A percentile compares a stretch with the other conserved stretches of the same genome.
Conservation (phyloP, 257 asterid genomes). For the Cynanchum wilfordii region DNA sequence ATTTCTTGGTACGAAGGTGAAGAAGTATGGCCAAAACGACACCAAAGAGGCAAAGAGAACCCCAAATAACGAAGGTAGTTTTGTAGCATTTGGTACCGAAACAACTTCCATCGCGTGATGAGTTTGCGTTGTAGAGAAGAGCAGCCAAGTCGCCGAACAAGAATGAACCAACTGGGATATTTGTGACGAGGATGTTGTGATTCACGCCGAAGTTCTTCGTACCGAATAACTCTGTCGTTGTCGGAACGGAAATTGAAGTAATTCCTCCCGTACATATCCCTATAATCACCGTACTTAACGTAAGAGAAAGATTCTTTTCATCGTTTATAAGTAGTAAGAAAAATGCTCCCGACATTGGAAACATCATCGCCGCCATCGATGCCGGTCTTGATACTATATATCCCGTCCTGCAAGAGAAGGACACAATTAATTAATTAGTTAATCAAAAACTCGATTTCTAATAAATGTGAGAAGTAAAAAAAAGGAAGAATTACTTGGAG, state of each 20-base stretch:
- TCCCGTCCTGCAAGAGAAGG: slow-evolving; percentile 31
- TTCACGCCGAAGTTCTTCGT: slow-evolving; percentile 53
- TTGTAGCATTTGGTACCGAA: slow-evolving; percentile 51
- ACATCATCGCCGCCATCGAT: slow-evolving; percentile 55
- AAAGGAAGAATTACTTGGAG: slow-evolving; percentile 29
- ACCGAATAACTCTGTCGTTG: slow-evolving; percentile 68
- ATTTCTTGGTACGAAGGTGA: slow-evolving; percentile 41
- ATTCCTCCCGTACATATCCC: slow-evolving; percentile 74
- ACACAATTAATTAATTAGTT: not conserved
- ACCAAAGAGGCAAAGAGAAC: slow-evolving; percentile 49
- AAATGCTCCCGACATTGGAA: slow-evolving; percentile 70
- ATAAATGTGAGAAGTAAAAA: not conserved
- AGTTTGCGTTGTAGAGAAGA: slow-evolving; percentile 32
- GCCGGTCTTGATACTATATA: slow-evolving; percentile 45
- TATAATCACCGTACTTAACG: slow-evolving; percentile 55
- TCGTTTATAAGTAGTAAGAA: slow-evolving; percentile 36
- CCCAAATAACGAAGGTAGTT: slow-evolving; percentile 54
- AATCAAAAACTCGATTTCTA: no score
- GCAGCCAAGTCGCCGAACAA: slow-evolving; percentile 67
- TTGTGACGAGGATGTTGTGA: slow-evolving; percentile 62
- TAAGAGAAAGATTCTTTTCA: slow-evolving; percentile 24
- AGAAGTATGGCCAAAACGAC: slow-evolving; percentile 41
- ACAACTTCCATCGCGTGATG: slow-evolving; percentile 33
- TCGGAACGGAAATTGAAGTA: slow-evolving; percentile 54
- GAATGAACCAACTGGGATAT: slow-evolving; percentile 67